Conservation (phyloP, 352 stramenopile species). For the Pythium dissotocum region DNA sequence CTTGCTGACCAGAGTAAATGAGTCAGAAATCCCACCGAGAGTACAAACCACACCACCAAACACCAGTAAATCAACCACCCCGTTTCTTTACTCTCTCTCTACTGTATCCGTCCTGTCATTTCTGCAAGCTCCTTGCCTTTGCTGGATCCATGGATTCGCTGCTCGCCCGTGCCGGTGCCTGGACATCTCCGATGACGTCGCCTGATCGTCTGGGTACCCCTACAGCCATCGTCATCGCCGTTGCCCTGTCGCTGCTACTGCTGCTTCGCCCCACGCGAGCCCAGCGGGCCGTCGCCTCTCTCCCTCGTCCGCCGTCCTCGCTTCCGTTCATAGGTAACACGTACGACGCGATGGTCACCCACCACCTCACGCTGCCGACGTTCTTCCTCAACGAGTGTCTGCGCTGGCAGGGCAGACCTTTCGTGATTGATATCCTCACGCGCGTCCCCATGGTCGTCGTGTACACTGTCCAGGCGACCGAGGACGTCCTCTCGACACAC, state of each 20-base stretch:
- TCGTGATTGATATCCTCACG: conserved; percentile 37
- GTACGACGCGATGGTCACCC: conserved; percentile 4
- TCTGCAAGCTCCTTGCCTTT: no score
- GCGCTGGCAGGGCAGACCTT: conserved; percentile 32
- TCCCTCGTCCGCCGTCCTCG: background rate
- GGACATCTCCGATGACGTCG: no score
- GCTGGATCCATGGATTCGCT: no score
- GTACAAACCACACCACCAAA: no score
- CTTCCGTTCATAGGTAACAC: conserved; percentile 12
- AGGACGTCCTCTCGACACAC: conserved; percentile 53
- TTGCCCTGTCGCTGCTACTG: background rate
- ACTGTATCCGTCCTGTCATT: no score
- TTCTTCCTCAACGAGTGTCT: conserved; percentile 27
- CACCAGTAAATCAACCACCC: no score
- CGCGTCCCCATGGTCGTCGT: conserved; percentile 40
- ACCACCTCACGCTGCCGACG: conserved; percentile 20
- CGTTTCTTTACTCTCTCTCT: no score
- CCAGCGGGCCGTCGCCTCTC: background rate
- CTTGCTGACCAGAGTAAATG: no score
- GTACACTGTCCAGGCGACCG: conserved; percentile 33
- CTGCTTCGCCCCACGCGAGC: background rate
- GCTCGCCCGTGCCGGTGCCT: no score
- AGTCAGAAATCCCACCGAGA: no score
- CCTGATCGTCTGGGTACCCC: no score
- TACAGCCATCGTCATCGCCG: no score